These are phyloP conservation scores for Perkinsus olseni DNA, from an alignment of 169 alveolate genomes.

Conservation along the genomic window DNA sequence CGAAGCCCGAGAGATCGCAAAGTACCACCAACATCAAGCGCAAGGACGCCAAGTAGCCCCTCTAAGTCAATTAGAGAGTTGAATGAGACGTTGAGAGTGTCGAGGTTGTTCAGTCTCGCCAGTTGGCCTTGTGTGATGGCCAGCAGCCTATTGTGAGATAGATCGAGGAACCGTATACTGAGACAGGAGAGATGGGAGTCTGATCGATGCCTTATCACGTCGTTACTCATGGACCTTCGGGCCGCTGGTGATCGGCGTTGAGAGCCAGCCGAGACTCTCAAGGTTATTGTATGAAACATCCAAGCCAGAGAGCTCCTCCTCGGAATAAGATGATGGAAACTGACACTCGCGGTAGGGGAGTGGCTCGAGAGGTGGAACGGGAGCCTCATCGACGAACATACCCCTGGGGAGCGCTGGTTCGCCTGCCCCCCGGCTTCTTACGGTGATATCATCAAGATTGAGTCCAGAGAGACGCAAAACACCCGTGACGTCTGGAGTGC, in stretches of 20 bases:
- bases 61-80: background rate
- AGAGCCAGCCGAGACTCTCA: background rate
- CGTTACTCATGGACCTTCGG: too few relatives aligned
- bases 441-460: background rate
- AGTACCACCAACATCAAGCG: background rate
- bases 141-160: background rate
- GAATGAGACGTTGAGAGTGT: background rate
- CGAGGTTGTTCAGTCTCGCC: background rate
- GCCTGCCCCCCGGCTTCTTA: too few relatives aligned
- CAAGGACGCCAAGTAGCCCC: background rate
- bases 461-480: background rate
- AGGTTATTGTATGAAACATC: background rate
- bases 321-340: background rate
- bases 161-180: background rate
- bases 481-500: background rate
- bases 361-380: too few relatives aligned
- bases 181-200: background rate
- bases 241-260: too few relatives aligned
- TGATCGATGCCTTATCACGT: too few relatives aligned
- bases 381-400: too few relatives aligned
- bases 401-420: too few relatives aligned
- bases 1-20: background rate
- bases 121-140: background rate
- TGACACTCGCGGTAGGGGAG: background rate
- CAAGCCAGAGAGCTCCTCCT: background rate